Conservation (phyloP, 108 stramenopile genomes). For the Cyclotella sp. region DNA sequence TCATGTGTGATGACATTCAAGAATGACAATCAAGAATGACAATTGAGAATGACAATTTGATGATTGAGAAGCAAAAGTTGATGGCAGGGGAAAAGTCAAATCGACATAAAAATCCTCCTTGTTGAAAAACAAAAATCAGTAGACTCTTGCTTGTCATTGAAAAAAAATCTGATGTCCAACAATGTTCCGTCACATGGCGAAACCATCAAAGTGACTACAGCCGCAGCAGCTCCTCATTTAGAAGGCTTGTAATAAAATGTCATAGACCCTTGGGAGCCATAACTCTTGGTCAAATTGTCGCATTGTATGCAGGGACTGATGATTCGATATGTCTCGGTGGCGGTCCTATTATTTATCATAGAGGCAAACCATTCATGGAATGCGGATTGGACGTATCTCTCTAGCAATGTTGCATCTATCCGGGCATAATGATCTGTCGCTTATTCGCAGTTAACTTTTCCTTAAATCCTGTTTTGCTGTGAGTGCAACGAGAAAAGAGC, state of each 20-base stretch:
- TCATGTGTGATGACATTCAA: too few relatives aligned
- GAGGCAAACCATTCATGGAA: conserved; percentile 62
- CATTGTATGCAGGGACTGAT: conserved; percentile 65
- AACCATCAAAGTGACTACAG: conserved; percentile 2
- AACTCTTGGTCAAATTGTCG: conserved; percentile 80
- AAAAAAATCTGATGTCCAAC: too few relatives aligned
- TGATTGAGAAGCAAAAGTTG: too few relatives aligned
- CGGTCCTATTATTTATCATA: conserved; percentile 59
- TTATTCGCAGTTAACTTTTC: neutral
- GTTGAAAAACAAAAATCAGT: too few relatives aligned
- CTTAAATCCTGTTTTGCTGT: too few relatives aligned
- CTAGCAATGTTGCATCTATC: conserved; percentile 42
- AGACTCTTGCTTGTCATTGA: too few relatives aligned
- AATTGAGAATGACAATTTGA: too few relatives aligned
- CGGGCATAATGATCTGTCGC: conserved; percentile 54
- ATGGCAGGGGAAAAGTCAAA: too few relatives aligned
- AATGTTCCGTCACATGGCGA: conserved; percentile 54
- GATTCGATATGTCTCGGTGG: conserved; percentile 86
- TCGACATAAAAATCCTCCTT: too few relatives aligned
- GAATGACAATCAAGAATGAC: too few relatives aligned
- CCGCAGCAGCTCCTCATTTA: conserved; percentile 11
- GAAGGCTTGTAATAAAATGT: conserved; percentile 44
- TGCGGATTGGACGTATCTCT: conserved; percentile 42
- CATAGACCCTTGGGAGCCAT: conserved; percentile 73
- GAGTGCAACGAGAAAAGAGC: too few relatives aligned